Conservation (phyloP, 164 flowering plant species). For the Umbilicus rupestris region DNA sequence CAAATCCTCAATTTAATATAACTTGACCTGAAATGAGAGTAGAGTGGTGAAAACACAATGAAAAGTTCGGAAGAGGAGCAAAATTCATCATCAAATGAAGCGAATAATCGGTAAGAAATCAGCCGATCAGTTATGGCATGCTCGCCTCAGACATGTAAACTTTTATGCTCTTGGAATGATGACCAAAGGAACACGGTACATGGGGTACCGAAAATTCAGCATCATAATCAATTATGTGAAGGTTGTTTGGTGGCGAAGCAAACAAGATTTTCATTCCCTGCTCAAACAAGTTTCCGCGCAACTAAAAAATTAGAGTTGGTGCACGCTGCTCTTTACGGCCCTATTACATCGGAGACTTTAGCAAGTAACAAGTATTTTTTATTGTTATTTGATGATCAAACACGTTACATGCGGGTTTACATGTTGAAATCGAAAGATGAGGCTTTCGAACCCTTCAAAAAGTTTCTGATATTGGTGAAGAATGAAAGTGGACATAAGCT, state of each 20-base stretch:
- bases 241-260: conserved; percentile 1
- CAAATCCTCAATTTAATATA: too few relatives aligned
- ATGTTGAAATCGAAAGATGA: conserved; percentile 1
- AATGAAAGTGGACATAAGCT: neutral
- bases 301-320: neutral
- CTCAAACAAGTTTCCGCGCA: neutral
- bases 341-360: neutral
- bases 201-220: neutral
- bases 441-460: neutral
- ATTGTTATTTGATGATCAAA: neutral
- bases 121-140: too few relatives aligned
- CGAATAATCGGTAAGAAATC: too few relatives aligned
- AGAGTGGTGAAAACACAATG: too few relatives aligned
- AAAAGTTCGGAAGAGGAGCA: too few relatives aligned
- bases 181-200: neutral
- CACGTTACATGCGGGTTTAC: neutral
- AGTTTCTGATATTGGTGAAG: neutral
- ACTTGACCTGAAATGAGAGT: too few relatives aligned
- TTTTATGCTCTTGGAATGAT: neutral
- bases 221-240: neutral
- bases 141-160: neutral
- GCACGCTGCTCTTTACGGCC: conserved; percentile 3
- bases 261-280: neutral
- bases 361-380: neutral
- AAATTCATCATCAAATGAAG: too few relatives aligned